Evolutionary conservation across 352 stramenopile genomes (phyloP).

Genomic region (Globisporangium irregulare): DNA sequence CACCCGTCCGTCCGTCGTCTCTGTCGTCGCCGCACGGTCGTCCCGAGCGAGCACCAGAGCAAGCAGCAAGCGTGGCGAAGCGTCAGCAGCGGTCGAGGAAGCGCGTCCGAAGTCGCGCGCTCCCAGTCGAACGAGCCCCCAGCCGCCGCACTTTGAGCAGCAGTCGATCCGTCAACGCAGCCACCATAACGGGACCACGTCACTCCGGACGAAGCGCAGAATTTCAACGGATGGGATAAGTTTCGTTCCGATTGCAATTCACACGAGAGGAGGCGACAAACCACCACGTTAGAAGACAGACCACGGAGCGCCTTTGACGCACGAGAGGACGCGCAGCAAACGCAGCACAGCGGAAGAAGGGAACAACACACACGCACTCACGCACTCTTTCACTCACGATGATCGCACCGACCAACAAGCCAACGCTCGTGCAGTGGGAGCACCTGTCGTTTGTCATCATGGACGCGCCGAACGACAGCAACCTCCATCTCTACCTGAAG

Average conservation of each 20-base stretch:
- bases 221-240: constrained; percentile 45
- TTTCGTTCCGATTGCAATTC: constrained; percentile 22
- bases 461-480: constrained; percentile 95
- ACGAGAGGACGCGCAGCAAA: constrained; percentile 7
- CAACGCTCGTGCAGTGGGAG: constrained; percentile 84
- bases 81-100: constrained; percentile 8
- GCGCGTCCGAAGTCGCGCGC: neutral
- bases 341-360: neutral
- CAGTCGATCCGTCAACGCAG: constrained; percentile 5
- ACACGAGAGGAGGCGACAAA: constrained; percentile 24
- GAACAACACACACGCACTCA: constrained; percentile 1
- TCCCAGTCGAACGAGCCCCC: neutral
- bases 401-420: constrained; percentile 85
- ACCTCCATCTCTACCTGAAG: constrained; percentile 97
- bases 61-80: constrained; percentile 16
- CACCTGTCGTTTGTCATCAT: constrained; percentile 97
- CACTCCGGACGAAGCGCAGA: constrained; percentile 19
- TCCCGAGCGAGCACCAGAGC: constrained; percentile 1
- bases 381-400: constrained; percentile 28
- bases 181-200: constrained; percentile 25
- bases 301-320: neutral
- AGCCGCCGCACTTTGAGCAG: neutral
- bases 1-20: constrained; percentile 1
- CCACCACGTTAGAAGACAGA: constrained; percentile 4
- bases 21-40: constrained; percentile 8